These are phyloP conservation scores for Phytophthora crassamura DNA, from an alignment of 352 stramenopile species.

Conservation along the genomic window DNA sequence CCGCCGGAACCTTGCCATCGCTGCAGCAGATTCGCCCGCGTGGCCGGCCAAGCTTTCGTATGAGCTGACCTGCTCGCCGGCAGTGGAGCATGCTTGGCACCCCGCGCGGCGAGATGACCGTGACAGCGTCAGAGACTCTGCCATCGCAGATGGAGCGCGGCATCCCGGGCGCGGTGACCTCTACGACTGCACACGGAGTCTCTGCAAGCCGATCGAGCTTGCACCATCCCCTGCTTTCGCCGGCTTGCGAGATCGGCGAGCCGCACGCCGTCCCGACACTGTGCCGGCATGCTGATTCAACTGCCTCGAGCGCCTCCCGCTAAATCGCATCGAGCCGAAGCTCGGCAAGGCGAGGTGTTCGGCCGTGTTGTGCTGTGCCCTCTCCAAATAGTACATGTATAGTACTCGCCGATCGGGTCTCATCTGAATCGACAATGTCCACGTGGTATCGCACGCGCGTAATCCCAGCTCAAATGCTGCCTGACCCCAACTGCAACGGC, in stretches of 20 bases:
- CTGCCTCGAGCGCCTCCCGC: constrained; percentile 1
- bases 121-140: constrained; percentile 1
- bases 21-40: constrained; percentile 3
- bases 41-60: constrained; percentile 5
- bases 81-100: neutral
- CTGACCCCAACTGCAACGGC: constrained; percentile 26
- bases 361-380: too few relatives aligned
- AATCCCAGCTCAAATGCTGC: neutral
- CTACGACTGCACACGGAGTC: neutral
- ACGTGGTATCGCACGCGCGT: neutral
- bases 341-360: too few relatives aligned
- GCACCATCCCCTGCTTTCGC: neutral
- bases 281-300: constrained; percentile 1
- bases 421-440: constrained; percentile 19
- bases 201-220: neutral
- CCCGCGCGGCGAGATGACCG: constrained; percentile 14
- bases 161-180: constrained; percentile 13
- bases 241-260: constrained; percentile 12
- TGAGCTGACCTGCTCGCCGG: constrained; percentile 18
- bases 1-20: too few relatives aligned
- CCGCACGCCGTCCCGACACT: neutral
- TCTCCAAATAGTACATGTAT: too few relatives aligned
- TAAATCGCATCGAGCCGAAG: too few relatives aligned
- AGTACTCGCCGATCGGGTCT: neutral
- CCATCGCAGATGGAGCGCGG: constrained; percentile 16